A percentile compares a stretch with the other conserved stretches of the same genome.
phyloP scores from a whole-genome alignment of 106 monocot species.

The Acorus calamus region DNA sequence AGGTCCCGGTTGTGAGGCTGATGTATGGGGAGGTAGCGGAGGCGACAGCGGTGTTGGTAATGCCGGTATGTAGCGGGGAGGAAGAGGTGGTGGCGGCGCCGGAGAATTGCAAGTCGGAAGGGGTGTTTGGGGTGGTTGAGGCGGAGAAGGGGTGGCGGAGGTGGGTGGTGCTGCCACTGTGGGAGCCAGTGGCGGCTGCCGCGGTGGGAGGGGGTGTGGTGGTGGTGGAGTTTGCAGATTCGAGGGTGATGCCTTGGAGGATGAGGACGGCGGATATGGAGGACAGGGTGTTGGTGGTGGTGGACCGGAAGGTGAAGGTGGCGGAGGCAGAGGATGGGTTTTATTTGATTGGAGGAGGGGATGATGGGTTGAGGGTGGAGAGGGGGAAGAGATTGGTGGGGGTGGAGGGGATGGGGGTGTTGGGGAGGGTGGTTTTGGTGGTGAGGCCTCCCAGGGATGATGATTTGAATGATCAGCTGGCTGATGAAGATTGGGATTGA shows the following conservation, averaged over 20 bases:
- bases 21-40: slow-evolving; percentile 82
- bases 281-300: slow-evolving; percentile 64
- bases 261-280: slow-evolving; percentile 20
- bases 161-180: slow-evolving; percentile 74
- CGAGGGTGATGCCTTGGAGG: slow-evolving; percentile 54
- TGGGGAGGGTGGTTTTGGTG: slow-evolving; percentile 61
- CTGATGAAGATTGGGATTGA: slow-evolving; percentile 21
- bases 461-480: slow-evolving; percentile 1
- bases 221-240: slow-evolving; percentile 48
- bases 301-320: slow-evolving; percentile 34
- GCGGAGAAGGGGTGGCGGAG: slow-evolving; percentile 61
- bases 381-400: slow-evolving; percentile 45
- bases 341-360: slow-evolving; percentile 32
- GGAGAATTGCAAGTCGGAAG: slow-evolving; percentile 19
- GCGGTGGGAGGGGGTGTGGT: slow-evolving; percentile 28
- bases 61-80: slow-evolving; percentile 50
- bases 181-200: slow-evolving; percentile 41
- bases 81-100: slow-evolving; percentile 46
- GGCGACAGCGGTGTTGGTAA: slow-evolving; percentile 45
- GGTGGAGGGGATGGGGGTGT: slow-evolving; percentile 25
- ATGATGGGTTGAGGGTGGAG: slow-evolving; percentile 46
- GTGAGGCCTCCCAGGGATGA: slow-evolving; percentile 65
- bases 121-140: slow-evolving; percentile 50
- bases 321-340: slow-evolving; percentile 38
- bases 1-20: slow-evolving; percentile 60